phyloP scores from a whole-genome alignment of 176 grass and related monocot genomes.

The Bromus sterilis region DNA sequence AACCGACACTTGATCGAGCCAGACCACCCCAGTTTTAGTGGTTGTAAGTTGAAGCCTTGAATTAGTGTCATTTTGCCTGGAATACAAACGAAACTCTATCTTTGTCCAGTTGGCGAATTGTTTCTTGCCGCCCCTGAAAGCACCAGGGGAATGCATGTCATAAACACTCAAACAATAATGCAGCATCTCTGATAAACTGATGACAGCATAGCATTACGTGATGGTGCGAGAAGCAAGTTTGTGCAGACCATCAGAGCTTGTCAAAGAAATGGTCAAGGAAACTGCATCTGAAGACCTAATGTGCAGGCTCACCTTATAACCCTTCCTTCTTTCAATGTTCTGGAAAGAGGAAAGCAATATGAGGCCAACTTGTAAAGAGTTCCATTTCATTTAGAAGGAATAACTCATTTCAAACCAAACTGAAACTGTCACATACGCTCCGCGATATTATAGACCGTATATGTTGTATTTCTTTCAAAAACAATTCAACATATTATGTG shows the following conservation, averaged over 20 bases:
- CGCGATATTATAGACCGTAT: neutral
- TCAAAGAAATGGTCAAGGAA: slow-evolving; percentile 57
- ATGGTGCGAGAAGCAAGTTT: slow-evolving; percentile 47
- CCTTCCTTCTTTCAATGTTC: slow-evolving; percentile 68
- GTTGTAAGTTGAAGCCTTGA: slow-evolving; percentile 85
- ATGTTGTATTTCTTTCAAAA: neutral
- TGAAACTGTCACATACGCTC: neutral
- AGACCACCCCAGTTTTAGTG: slow-evolving; percentile 60
- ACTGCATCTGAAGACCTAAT: slow-evolving; percentile 50
- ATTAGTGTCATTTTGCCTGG: slow-evolving; percentile 49
- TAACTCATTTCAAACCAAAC: neutral
- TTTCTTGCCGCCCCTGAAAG: slow-evolving; percentile 47
- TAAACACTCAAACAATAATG: neutral
- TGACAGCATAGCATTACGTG: slow-evolving; percentile 39
- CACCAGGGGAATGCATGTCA: neutral
- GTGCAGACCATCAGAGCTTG: slow-evolving; percentile 66
- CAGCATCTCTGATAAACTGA: slow-evolving; percentile 8
- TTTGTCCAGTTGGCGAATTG: slow-evolving; percentile 64
- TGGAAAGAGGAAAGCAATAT: neutral
- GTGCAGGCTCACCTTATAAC: slow-evolving; percentile 67
- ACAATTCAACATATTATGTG: neutral
- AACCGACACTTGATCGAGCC: slow-evolving; percentile 90
- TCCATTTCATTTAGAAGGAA: neutral
- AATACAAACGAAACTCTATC: slow-evolving; percentile 55
- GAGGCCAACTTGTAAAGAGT: slow-evolving; percentile 3